phyloP scores from a whole-genome alignment of 371 early-diverging fungal genomes.

The Mycotypha africana region DNA sequence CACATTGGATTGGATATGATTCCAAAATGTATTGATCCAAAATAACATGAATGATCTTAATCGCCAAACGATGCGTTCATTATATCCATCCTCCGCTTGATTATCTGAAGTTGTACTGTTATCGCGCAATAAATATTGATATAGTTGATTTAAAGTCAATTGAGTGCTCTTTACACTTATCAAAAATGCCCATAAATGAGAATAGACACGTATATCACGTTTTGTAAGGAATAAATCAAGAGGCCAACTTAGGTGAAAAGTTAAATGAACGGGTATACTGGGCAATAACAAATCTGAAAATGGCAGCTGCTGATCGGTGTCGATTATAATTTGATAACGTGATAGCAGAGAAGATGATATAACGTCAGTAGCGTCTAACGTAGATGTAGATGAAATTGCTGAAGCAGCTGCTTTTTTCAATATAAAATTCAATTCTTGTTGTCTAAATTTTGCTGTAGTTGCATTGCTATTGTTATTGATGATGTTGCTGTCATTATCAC shows the following conservation, averaged over 20 bases:
- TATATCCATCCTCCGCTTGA: constrained; percentile 14
- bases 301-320: constrained; percentile 22
- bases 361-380: too few species aligned
- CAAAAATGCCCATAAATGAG: constrained; percentile 58
- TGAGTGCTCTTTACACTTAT: constrained; percentile 46
- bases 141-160: constrained; percentile 27
- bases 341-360: too few species aligned
- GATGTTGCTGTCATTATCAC: neutral
- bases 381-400: too few species aligned
- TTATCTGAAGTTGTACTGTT: neutral
- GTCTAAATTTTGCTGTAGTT: constrained; percentile 23
- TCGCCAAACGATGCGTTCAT: constrained; percentile 42
- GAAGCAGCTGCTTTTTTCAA: constrained; percentile 45
- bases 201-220: constrained; percentile 54
- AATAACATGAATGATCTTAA: constrained; percentile 61
- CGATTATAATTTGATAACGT: too few species aligned
- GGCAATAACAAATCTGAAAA: constrained; percentile 52
- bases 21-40: constrained; percentile 73
- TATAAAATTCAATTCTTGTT: constrained; percentile 57
- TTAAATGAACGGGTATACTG: constrained; percentile 45
- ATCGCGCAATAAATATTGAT: constrained; percentile 4
- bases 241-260: constrained; percentile 67
- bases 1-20: constrained; percentile 75
- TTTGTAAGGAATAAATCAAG: constrained; percentile 66
- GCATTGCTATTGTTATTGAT: neutral